Conservation (phyloP, 2,329 filamentous ascomycete genomes). For the Botrytis sinoallii region DNA sequence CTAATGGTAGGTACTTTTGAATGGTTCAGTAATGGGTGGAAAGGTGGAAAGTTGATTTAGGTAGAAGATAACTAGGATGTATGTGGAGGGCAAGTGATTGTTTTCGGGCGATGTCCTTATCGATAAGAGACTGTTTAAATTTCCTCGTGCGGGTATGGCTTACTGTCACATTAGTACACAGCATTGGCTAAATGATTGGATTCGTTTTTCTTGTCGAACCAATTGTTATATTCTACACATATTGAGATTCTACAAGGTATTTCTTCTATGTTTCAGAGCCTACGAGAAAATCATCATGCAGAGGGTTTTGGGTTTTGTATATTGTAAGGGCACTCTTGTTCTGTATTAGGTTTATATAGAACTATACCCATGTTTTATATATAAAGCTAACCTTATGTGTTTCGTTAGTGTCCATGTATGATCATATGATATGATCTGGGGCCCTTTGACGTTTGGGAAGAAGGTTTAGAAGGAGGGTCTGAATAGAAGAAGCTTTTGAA, state of each 20-base stretch:
- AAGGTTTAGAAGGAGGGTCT: background rate
- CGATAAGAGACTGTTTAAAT: slow-evolving; percentile 12
- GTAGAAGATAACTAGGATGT: background rate
- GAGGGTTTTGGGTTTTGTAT: background rate
- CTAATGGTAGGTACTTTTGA: background rate
- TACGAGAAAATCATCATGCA: background rate
- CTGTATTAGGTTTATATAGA: background rate
- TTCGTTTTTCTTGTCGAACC: background rate
- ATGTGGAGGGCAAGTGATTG: slow-evolving; percentile 2
- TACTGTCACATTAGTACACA: background rate
- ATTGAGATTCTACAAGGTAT: background rate
- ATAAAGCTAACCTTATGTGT: background rate
- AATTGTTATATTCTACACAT: background rate
- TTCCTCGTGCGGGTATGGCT: background rate
- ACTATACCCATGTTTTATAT: background rate
- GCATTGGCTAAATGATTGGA: background rate
- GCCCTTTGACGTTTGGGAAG: background rate
- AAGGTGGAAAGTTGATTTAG: slow-evolving; percentile 6
- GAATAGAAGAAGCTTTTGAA: background rate
- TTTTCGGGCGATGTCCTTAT: slow-evolving; percentile 6
- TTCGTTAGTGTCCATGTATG: background rate
- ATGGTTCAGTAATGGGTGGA: background rate
- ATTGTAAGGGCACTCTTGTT: background rate
- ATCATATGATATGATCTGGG: background rate
- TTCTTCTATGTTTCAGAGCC: background rate